These are phyloP conservation scores for Penicillium corylophilum DNA, from an alignment of 2,329 filamentous ascomycete species.

Conservation along the genomic window DNA sequence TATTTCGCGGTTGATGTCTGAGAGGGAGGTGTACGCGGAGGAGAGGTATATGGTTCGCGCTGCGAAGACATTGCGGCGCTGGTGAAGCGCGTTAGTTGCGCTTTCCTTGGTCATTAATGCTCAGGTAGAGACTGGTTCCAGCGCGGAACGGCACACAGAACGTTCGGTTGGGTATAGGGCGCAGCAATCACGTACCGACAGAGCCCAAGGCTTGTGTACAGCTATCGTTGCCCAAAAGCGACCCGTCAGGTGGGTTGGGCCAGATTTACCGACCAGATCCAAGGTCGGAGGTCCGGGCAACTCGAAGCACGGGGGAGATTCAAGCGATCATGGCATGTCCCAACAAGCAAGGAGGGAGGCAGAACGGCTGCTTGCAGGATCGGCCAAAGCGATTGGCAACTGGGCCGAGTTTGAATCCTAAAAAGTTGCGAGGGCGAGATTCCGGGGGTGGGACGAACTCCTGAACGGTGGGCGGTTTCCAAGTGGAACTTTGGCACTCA, in stretches of 20 bases:
- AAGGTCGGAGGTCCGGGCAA: not conserved
- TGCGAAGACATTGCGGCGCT: slow-evolving; percentile 30
- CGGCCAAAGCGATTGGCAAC: not conserved
- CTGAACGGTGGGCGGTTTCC: slow-evolving; percentile 12
- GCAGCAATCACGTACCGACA: slow-evolving; percentile 11
- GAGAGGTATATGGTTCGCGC: slow-evolving; percentile 31
- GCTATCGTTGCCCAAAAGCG: slow-evolving; percentile 10
- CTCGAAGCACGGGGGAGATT: slow-evolving; percentile 7
- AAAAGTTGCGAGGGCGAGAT: not conserved
- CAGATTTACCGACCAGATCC: not conserved
- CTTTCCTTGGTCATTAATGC: not conserved
- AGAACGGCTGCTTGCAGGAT: slow-evolving; percentile 5
- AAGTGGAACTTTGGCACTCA: slow-evolving; percentile 5
- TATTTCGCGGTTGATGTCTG: slow-evolving; percentile 30
- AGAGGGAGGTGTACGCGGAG: slow-evolving; percentile 43
- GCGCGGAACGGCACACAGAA: not conserved
- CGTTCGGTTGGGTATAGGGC: not conserved
- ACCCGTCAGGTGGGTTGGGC: slow-evolving; percentile 2
- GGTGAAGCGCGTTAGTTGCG: slow-evolving; percentile 10
- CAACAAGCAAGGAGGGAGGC: slow-evolving; percentile 6
- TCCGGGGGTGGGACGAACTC: slow-evolving; percentile 23
- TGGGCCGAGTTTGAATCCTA: not conserved
- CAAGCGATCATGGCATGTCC: slow-evolving; percentile 19
- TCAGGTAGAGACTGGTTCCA: not conserved
- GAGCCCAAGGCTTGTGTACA: slow-evolving; percentile 9